Percentiles rank a stretch among this genome's conserved stretches.
phyloP scores from a whole-genome alignment of 768 basidiomycete genomes.

The Calocera viscosa region DNA sequence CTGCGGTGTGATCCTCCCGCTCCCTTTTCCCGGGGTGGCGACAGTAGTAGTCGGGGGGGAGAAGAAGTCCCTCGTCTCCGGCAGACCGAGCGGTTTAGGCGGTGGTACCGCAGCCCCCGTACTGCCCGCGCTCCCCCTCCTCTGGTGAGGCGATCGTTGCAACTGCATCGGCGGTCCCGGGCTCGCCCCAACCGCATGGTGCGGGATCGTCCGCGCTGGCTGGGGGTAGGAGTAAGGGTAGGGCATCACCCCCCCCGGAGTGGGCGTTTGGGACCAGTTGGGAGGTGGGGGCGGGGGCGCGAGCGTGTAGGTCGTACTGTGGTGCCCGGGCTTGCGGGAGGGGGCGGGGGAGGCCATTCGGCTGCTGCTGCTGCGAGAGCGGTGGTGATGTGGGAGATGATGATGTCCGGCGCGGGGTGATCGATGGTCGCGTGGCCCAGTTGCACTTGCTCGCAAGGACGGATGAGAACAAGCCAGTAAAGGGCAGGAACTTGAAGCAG shows the following conservation, averaged over 20 bases:
- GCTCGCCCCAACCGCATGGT: not conserved
- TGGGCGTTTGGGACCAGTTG: constrained; percentile 3
- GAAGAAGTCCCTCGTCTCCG: not conserved
- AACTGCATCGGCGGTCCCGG: not conserved
- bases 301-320: not conserved
- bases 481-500: no score
- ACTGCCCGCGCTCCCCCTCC: not conserved
- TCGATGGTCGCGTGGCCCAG: no score
- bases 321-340: not conserved
- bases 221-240: constrained; percentile 8
- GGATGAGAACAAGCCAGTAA: no score
- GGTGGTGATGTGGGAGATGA: not conserved
- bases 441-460: no score
- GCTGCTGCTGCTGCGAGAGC: not conserved
- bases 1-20: not conserved
- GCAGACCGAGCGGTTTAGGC: not conserved
- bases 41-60: no score
- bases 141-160: no score
- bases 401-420: no score
- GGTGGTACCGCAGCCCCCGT: not conserved
- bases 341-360: not conserved
- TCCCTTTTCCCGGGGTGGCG: not conserved
- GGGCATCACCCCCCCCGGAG: not conserved
- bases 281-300: not conserved
- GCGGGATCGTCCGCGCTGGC: not conserved